Conservation (phyloP, 108 stramenopile genomes). For the Nitzschia sp. region DNA sequence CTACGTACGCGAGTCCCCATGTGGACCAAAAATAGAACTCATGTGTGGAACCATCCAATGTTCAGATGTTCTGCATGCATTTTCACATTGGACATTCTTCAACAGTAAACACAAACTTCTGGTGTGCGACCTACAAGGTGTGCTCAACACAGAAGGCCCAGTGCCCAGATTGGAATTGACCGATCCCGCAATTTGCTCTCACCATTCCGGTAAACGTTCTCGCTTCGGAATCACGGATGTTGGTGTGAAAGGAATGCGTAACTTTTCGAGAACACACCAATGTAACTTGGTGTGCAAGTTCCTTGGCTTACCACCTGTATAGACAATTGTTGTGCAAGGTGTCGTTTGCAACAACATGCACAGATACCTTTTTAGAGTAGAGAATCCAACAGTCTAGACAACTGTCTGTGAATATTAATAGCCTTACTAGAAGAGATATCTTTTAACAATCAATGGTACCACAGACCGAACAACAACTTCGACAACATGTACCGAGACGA, state of each 20-base stretch:
- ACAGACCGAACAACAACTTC: no score
- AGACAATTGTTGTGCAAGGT: no score
- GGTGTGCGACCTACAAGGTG: constrained; percentile 63
- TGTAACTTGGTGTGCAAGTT: constrained; percentile 54
- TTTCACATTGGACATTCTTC: constrained; percentile 54
- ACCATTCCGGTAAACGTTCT: constrained; percentile 18
- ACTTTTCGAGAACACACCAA: constrained; percentile 53
- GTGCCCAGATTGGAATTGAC: constrained; percentile 59
- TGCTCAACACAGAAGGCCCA: constrained; percentile 44
- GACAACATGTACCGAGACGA: no score
- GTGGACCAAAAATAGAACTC: background rate
- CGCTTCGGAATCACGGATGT: constrained; percentile 53
- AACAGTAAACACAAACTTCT: constrained; percentile 26
- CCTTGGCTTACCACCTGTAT: constrained; percentile 4
- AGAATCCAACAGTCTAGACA: no score
- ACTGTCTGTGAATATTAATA: no score
- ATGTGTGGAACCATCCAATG: constrained; percentile 11
- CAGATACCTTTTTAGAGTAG: no score
- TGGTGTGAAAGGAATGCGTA: constrained; percentile 46
- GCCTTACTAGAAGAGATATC: no score
- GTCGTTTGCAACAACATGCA: no score
- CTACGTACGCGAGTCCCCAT: background rate
- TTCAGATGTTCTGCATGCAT: constrained; percentile 53
- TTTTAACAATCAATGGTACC: no score
- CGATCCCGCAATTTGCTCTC: constrained; percentile 60